These are phyloP conservation scores for Juglanconis oblonga DNA, from an alignment of 2,329 filamentous ascomycete species.

Conservation along the genomic window DNA sequence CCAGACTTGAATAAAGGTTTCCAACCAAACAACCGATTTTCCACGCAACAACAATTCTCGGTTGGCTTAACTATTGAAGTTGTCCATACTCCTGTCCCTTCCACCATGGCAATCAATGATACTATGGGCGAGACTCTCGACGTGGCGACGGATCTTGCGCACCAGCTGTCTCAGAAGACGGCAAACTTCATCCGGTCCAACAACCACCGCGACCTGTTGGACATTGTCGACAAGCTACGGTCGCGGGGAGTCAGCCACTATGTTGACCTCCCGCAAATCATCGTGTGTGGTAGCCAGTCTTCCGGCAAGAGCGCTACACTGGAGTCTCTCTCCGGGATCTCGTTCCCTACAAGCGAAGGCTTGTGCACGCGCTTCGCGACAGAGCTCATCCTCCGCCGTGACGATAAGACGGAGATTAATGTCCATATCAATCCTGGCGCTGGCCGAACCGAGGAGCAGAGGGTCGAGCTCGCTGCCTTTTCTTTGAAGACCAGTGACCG, in stretches of 20 bases:
- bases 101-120: neutral
- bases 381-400: conserved; percentile 55
- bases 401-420: conserved; percentile 29
- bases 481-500: conserved; percentile 17
- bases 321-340: conserved; percentile 56
- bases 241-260: conserved; percentile 29
- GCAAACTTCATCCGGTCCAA: conserved; percentile 29
- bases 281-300: conserved; percentile 53
- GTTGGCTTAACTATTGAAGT: too few species aligned
- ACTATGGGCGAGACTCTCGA: neutral
- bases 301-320: conserved; percentile 57
- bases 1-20: too few species aligned
- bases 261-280: conserved; percentile 32
- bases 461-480: conserved; percentile 27
- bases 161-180: conserved; percentile 18
- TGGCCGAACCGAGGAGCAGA: conserved; percentile 25
- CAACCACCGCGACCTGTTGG: conserved; percentile 28
- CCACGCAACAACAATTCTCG: too few species aligned
- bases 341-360: conserved; percentile 56
- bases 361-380: conserved; percentile 63
- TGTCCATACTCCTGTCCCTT: too few species aligned
- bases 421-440: conserved; percentile 36
- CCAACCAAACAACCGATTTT: too few species aligned
- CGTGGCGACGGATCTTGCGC: neutral
- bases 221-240: conserved; percentile 30